These are phyloP conservation scores for Paecilomyces sp. DNA, from an alignment of 2,329 filamentous ascomycete genomes.

Conservation along the genomic window DNA sequence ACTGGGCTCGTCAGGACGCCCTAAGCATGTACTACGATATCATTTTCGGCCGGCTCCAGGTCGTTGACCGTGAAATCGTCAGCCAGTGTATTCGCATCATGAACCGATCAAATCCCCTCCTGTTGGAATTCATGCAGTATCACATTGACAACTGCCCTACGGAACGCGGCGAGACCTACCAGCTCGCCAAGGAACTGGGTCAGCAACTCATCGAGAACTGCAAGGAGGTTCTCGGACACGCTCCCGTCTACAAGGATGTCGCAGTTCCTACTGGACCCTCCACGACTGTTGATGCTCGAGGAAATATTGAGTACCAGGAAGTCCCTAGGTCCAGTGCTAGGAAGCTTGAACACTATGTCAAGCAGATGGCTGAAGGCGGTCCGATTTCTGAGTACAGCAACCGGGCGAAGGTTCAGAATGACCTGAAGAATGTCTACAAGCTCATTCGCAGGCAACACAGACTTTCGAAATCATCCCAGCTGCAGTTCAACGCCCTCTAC, in stretches of 20 bases:
- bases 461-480: constrained; percentile 88
- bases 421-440: constrained; percentile 92
- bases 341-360: constrained; percentile 97
- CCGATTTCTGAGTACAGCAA: constrained; percentile 99
- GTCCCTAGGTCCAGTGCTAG: constrained; percentile 79
- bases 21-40: constrained; percentile 99
- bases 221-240: constrained; percentile 74
- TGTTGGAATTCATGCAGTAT: constrained; percentile 99
- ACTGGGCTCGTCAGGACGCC: constrained; percentile 96
- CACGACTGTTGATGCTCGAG: constrained; percentile 84
- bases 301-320: constrained; percentile 89
- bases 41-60: constrained; percentile 89
- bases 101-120: constrained; percentile 94
- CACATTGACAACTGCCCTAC: constrained; percentile 98
- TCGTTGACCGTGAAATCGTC: constrained; percentile 94
- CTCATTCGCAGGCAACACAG: constrained; percentile 98
- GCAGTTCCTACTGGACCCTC: constrained; percentile 83
- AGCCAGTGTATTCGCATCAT: constrained; percentile 98
- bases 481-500: constrained; percentile 94
- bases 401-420: constrained; percentile 94
- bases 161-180: constrained; percentile 92
- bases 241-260: constrained; percentile 95
- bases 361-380: constrained; percentile 95
- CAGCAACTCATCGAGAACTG: constrained; percentile 95
- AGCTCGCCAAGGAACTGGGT: constrained; percentile 92